A percentile compares a stretch with the other conserved stretches of the same genome.
Conservation (phyloP, 2,329 filamentous ascomycete species). For the Paecilomyces formosus region DNA sequence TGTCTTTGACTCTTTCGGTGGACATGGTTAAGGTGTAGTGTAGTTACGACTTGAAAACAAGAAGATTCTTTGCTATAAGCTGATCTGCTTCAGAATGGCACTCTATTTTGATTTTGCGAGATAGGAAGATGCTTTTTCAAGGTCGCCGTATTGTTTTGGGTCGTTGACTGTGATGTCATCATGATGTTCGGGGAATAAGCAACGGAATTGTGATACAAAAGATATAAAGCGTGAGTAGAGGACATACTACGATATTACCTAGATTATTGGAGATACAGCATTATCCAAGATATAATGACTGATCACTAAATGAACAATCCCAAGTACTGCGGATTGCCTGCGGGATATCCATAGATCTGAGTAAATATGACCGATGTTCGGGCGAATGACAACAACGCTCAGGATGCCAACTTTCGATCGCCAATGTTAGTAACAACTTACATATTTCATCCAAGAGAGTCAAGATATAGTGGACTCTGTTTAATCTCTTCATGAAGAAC, state of each 20-base stretch:
- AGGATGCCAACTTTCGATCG: no score
- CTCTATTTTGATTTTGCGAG: not conserved
- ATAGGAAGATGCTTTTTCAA: not conserved
- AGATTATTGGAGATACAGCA: not conserved
- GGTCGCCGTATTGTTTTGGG: not conserved
- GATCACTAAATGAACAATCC: no score
- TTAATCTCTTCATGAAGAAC: no score
- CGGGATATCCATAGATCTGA: not conserved
- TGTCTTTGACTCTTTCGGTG: constrained; percentile 12
- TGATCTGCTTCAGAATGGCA: not conserved
- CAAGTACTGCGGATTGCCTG: not conserved
- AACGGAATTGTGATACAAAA: not conserved
- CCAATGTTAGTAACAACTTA: no score
- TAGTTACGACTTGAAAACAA: not conserved
- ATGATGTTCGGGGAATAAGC: not conserved
- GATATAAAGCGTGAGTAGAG: not conserved
- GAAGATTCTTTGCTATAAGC: not conserved
- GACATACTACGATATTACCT: not conserved
- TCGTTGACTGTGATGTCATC: not conserved
- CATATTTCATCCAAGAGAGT: not conserved
- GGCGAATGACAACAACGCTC: not conserved
- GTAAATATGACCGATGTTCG: no score
- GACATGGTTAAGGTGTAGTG: constrained; percentile 10
- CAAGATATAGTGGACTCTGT: not conserved
- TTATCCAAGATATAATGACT: no score